Conservation (phyloP, 345 rosid species). For the Salix udensis region DNA sequence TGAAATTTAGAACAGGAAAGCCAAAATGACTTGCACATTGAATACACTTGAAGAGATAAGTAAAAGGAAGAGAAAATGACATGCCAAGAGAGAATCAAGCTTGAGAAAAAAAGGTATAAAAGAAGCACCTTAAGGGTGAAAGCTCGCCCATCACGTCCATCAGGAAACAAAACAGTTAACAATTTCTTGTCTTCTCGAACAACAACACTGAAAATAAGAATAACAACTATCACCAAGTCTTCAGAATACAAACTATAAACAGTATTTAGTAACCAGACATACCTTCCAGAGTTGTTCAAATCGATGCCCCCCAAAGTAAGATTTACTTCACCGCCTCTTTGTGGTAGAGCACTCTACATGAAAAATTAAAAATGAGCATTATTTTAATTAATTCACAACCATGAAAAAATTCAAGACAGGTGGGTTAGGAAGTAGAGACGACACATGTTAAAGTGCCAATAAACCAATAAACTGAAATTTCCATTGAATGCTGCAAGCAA, state of each 20-base stretch:
- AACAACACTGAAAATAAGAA: conserved; percentile 65
- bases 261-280: conserved; percentile 15
- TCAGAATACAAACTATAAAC: conserved; percentile 11
- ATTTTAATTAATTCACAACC: background rate
- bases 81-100: background rate
- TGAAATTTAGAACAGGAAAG: conserved; percentile 26
- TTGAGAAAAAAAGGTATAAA: conserved; percentile 1
- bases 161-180: conserved; percentile 93
- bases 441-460: background rate
- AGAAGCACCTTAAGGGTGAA: conserved; percentile 88
- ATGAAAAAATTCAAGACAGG: background rate
- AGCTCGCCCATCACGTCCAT: conserved; percentile 99
- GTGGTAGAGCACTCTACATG: conserved; percentile 82
- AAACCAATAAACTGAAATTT: background rate
- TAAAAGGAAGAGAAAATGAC: conserved; percentile 4
- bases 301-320: conserved; percentile 95
- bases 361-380: conserved; percentile 8
- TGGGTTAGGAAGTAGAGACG: background rate
- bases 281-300: conserved; percentile 98
- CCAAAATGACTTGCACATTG: background rate
- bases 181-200: conserved; percentile 95
- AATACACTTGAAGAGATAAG: conserved; percentile 1
- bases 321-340: conserved; percentile 92
- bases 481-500: background rate
- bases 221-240: conserved; percentile 21